Base-by-base conservation (phyloP, 208 protist species). In the Crithidia expoeki region DNA sequence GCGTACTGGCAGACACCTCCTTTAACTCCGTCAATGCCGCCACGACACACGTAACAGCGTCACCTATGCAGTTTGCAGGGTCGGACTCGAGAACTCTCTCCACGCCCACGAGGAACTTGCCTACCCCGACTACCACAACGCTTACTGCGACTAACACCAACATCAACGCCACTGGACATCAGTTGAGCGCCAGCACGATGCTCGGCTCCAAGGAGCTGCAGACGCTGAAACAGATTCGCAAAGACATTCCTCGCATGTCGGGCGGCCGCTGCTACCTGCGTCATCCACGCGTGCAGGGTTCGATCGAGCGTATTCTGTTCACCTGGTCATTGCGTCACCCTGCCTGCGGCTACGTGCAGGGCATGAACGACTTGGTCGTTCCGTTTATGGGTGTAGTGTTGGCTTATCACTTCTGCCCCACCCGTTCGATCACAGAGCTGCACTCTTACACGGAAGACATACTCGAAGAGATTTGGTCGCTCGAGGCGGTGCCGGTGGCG, bases 331-430 rank as follows among this genome's bases (percentile, higher is more conserved):
- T 97, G 25, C 89, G 94, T 34, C 95, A 98, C 83, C 94, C 96
- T 4, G 96, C 95, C 1, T 94, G 83, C 57, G 96, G 94, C 23
- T 98, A 98, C 71, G 96, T 98, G 53, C 94, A 98, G 82, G 96
- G 96, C 23, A 96, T 98, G 73, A 98, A 98, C 59, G 96, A 98
- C 76, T 60, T 98, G 33, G 75, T 95, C 0, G 85, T 89, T 38
- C 96, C 96, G 0, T 98, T 98, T 68, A 84, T 98, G 66, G 84
- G 76, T 42, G 93, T 96, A 6, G 93, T 95, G 32, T 53, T 95
- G n/a, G 81, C 83, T 19, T 59, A 78, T 30, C 66, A 64, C 32
- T 83, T 89, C 73, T 86, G 84, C 57, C 32, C 72, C 14, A 79
- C 74, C 12, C 74, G 83, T 21, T 85, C 79, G 32, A 62, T 92